phyloP scores from a whole-genome alignment of 768 basidiomycete genomes.

The Amanita subjunquillea region DNA sequence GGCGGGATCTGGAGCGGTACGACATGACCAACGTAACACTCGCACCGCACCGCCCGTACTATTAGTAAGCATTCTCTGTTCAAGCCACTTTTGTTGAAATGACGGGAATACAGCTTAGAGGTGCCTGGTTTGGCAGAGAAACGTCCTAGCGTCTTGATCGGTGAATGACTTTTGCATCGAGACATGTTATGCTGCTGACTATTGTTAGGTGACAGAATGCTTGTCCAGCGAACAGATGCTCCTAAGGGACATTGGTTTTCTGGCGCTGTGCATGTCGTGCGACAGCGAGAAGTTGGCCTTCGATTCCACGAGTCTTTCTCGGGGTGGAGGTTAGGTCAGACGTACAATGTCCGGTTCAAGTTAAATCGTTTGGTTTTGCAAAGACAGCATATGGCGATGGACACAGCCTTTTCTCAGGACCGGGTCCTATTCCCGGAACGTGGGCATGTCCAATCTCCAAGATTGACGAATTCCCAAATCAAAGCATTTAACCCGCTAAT shows the following conservation, averaged over 20 bases:
- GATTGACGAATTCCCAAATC: constrained; percentile 9
- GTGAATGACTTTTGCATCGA: constrained; percentile 18
- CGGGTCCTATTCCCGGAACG: constrained; percentile 40
- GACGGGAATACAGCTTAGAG: constrained; percentile 18
- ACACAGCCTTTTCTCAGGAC: constrained; percentile 29
- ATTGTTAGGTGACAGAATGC: constrained; percentile 38
- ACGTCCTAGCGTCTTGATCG: constrained; percentile 45
- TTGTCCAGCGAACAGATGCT: constrained; percentile 33
- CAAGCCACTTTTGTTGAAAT: neutral
- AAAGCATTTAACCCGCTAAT: constrained; percentile 33
- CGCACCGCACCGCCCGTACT: constrained; percentile 16
- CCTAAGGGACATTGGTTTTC: constrained; percentile 40
- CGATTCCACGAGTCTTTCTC: constrained; percentile 36
- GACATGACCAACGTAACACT: constrained; percentile 26
- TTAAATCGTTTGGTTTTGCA: constrained; percentile 45
- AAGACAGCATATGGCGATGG: constrained; percentile 51
- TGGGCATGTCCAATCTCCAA: constrained; percentile 15
- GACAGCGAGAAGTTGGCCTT: constrained; percentile 38
- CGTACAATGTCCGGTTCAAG: constrained; percentile 44
- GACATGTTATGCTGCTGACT: neutral
- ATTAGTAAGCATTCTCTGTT: constrained; percentile 22
- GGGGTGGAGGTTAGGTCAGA: constrained; percentile 20
- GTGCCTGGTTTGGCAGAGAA: constrained; percentile 50
- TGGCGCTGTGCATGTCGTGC: constrained; percentile 47
- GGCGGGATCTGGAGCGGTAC: constrained; percentile 28